Base-by-base conservation (phyloP, 2,329 filamentous ascomycete genomes). In the Fusarium praegraminearum region DNA sequence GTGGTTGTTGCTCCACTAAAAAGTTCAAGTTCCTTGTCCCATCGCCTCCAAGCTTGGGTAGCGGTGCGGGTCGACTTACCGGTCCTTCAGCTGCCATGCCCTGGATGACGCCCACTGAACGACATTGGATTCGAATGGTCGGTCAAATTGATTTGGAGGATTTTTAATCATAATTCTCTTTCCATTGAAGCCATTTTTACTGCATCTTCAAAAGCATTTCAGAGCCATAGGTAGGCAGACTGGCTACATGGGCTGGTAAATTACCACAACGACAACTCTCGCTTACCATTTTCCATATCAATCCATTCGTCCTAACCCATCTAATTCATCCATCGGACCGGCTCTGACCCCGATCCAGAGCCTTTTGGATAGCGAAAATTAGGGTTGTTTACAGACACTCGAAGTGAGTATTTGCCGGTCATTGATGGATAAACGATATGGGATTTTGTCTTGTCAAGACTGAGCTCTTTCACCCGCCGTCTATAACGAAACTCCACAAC, bases 41-140 rank as follows among this genome's bases (percentile, higher is more conserved):
- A 15, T 35, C 49, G n/a, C 43, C 46, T 50, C 28, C 32, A n/a
- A 30, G 28, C 46, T 62, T 61, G 51, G n/a, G 56, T 69, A 70
- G 67, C 54, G 54, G 67, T 59, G 67, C 63, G 67, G 67, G 67
- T 71, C 67, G 47, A 64, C 67, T 15, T 55, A 70, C 66, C 67
- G 35, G 49, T 57, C 46, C 43, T 63, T 62, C 43, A 65, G 66
- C 65, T 65, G 57, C 57, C 62, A 44, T 26, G 53, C 33, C 57
- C 52, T 68, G 68, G 47, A 70, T 73, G 71, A 72, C 61, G 63
- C 71, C 65, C 71, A 70, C 62, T 70, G 57, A 44, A 38, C 33
- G 22, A 68, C 50, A 51, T 35, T 20, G 40, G 36, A 36, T 38
- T 30, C 22, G 20, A 49, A 61, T 51, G 55, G 55, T 44, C 33